Percentiles rank a stretch among this genome's conserved stretches.
Conservation (phyloP, 805 yeast genomes). For the Nakazawaea pomicola region DNA sequence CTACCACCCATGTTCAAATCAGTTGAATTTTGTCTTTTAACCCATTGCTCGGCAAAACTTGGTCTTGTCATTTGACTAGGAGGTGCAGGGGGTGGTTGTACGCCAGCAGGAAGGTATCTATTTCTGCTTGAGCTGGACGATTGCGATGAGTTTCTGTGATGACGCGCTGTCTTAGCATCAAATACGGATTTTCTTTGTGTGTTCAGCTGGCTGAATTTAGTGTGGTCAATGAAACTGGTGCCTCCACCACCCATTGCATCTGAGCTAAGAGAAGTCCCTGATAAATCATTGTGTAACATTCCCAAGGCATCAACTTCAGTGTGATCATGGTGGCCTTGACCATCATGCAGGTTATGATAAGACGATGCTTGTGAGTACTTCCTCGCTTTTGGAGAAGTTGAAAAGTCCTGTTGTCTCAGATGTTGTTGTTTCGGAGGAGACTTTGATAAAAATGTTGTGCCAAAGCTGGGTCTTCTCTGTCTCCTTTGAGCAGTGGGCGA, state of each 20-base stretch:
- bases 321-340: too few relatives aligned
- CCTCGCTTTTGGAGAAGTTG: conserved; percentile 3
- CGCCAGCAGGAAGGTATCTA: conserved; percentile 3
- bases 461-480: conserved; percentile 11
- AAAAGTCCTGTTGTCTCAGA: not conserved
- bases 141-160: conserved; percentile 1
- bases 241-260: conserved; percentile 14
- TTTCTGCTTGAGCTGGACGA: not conserved
- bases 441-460: conserved; percentile 5
- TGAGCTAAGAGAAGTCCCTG: conserved; percentile 14
- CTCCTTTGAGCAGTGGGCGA: conserved; percentile 1
- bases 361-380: not conserved
- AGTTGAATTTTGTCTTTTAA: conserved; percentile 16
- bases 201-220: conserved; percentile 10
- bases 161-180: conserved; percentile 12
- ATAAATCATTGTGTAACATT: conserved; percentile 21
- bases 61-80: conserved; percentile 15
- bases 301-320: conserved; percentile 25
- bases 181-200: conserved; percentile 1
- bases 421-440: conserved; percentile 7
- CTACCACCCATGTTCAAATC: not conserved
- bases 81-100: conserved; percentile 6
- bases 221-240: conserved; percentile 20
- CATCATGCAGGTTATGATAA: not conserved
- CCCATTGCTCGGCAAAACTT: conserved; percentile 25